These are phyloP conservation scores for Epichloe amarillans DNA, from an alignment of 2,329 filamentous ascomycete genomes.

Conservation along the genomic window DNA sequence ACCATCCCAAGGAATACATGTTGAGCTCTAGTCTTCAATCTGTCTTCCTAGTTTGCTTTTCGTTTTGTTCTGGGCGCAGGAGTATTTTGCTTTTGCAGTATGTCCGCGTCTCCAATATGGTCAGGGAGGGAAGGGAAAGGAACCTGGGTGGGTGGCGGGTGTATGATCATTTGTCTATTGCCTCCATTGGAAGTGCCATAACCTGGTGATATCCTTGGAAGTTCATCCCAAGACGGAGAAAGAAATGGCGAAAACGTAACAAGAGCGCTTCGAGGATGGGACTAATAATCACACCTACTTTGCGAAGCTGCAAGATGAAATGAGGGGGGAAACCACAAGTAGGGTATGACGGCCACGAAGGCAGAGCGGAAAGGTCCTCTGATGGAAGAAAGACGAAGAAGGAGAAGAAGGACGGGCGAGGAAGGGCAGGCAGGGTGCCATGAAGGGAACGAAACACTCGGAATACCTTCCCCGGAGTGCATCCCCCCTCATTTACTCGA, in stretches of 20 bases:
- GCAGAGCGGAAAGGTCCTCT: neutral
- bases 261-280: neutral
- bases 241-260: neutral
- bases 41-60: neutral
- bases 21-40: neutral
- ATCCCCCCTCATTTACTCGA: neutral
- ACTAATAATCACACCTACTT: neutral
- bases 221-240: neutral
- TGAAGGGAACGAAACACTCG: neutral
- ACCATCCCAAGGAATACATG: neutral
- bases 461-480: neutral
- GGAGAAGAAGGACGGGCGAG: neutral
- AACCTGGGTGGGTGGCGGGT: neutral
- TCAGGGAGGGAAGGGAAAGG: neutral
- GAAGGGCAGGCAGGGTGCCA: neutral
- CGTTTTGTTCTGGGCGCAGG: neutral
- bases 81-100: neutral
- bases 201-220: neutral
- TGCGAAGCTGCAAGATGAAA: neutral
- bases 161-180: conserved; percentile 3
- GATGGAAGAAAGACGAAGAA: neutral
- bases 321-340: neutral
- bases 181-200: neutral
- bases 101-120: neutral
- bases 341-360: neutral